These are phyloP conservation scores for Sphagnum tenellum DNA, from an alignment of 225 moss, liverwort and hornwort species.

Conservation along the genomic window DNA sequence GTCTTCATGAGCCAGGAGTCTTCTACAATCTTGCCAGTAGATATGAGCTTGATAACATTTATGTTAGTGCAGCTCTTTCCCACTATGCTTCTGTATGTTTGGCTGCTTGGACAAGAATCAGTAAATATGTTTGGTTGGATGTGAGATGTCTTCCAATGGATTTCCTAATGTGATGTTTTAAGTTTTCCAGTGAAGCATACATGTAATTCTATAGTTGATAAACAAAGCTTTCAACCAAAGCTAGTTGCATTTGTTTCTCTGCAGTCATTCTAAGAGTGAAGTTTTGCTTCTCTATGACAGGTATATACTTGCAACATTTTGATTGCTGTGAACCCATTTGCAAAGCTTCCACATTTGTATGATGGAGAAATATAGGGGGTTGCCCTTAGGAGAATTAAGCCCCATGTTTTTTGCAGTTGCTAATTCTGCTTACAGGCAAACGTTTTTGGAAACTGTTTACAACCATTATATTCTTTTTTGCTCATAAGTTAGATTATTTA, in stretches of 20 bases:
- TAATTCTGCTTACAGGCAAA: constrained; percentile 82
- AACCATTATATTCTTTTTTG: too few relatives aligned
- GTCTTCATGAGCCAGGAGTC: constrained; percentile 94
- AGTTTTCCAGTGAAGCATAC: too few relatives aligned
- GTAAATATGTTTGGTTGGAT: too few relatives aligned
- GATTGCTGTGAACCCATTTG: constrained; percentile 97
- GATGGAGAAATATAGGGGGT: constrained; percentile 99
- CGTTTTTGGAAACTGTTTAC: too few relatives aligned
- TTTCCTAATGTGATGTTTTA: too few relatives aligned
- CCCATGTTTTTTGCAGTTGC: constrained; percentile 98
- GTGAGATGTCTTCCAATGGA: too few relatives aligned
- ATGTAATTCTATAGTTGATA: too few relatives aligned
- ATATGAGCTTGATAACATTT: constrained; percentile 98
- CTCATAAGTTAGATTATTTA: too few relatives aligned
- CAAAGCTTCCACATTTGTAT: constrained; percentile 97
- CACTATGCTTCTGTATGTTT: too few relatives aligned
- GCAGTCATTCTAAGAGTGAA: background rate
- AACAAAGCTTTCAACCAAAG: too few relatives aligned
- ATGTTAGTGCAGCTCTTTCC: constrained; percentile 45
- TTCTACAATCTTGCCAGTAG: constrained; percentile 96
- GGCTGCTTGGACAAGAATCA: too few relatives aligned
- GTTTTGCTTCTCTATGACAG: constrained; percentile 19
- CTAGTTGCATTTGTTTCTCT: too few relatives aligned
- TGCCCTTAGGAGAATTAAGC: constrained; percentile 89
- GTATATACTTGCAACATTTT: constrained; percentile 96